Percentiles rank a stretch among this genome's conserved stretches.
Conservation (phyloP, 495 filamentous ascomycete genomes). For the Xylaria bambusicola region DNA sequence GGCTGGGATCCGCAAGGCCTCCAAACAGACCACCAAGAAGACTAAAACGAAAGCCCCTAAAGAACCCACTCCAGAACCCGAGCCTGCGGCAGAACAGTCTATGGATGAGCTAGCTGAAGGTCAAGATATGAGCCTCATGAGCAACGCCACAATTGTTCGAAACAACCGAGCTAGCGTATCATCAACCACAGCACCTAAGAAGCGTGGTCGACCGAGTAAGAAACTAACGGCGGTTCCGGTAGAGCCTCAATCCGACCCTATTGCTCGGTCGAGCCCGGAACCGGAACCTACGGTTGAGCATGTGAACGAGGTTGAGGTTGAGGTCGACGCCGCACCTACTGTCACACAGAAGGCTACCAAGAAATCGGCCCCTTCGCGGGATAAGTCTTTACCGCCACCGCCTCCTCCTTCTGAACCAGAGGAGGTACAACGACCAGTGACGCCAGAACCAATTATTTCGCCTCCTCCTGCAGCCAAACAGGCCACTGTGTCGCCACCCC, state of each 20-base stretch:
- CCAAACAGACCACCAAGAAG: slow-evolving; percentile 49
- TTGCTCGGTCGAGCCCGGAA: neutral
- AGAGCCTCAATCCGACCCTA: neutral
- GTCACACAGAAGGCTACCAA: slow-evolving; percentile 12
- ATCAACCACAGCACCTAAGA: slow-evolving; percentile 38
- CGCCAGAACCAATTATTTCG: slow-evolving; percentile 32
- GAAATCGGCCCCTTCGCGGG: slow-evolving; percentile 19
- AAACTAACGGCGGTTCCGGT: slow-evolving; percentile 34
- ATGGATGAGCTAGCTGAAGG: slow-evolving; percentile 38
- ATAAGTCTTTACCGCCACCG: slow-evolving; percentile 35
- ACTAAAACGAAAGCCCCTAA: slow-evolving; percentile 40
- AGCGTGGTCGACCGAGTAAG: slow-evolving; percentile 49
- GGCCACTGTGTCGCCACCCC: slow-evolving; percentile 52
- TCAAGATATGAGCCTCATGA: slow-evolving; percentile 43
- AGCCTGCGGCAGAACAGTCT: slow-evolving; percentile 33
- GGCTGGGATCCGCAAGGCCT: slow-evolving; percentile 42
- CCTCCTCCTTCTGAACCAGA: slow-evolving; percentile 31
- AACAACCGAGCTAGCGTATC: slow-evolving; percentile 40
- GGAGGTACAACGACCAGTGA: slow-evolving; percentile 33
- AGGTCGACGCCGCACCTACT: neutral
- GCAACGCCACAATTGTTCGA: slow-evolving; percentile 48
- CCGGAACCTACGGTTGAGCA: neutral
- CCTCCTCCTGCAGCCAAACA: slow-evolving; percentile 40
- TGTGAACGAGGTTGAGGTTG: neutral
- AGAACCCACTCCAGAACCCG: slow-evolving; percentile 30